A percentile compares a stretch with the other conserved stretches of the same genome.
phyloP scores from a whole-genome alignment of 73 alveolate species.

The Durusdinium trenchii region DNA sequence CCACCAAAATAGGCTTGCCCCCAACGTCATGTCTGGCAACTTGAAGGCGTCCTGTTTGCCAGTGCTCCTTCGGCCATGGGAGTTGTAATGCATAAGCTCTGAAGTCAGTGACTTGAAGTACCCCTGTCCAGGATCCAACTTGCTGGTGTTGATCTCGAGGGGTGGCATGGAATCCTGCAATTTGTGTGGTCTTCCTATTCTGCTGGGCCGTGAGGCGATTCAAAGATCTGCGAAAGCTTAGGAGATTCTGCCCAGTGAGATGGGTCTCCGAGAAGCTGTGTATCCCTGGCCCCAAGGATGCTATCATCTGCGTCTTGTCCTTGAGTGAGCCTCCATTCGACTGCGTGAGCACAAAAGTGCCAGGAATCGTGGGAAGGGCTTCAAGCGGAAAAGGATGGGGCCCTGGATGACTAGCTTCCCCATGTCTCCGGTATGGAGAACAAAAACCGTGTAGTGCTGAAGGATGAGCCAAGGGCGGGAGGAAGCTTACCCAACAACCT shows the following conservation, averaged over 20 bases:
- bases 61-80: not conserved
- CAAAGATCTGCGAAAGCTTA: not conserved
- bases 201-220: too few relatives aligned
- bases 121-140: not conserved
- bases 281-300: not conserved
- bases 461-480: too few relatives aligned
- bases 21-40: not conserved
- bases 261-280: not conserved
- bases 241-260: not conserved
- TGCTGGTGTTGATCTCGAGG: too few relatives aligned
- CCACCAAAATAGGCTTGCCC: not conserved
- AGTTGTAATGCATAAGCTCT: not conserved
- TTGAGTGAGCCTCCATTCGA: not conserved
- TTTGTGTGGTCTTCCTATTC: not conserved
- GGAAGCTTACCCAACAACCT: too few relatives aligned
- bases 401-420: conserved; percentile 17
- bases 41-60: not conserved
- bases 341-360: too few relatives aligned
- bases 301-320: not conserved
- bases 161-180: not conserved
- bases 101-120: not conserved
- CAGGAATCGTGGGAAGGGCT: not conserved
- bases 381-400: not conserved
- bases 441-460: too few relatives aligned
- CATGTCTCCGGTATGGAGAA: too few relatives aligned